Evolutionary conservation across 2,329 filamentous ascomycete genomes (phyloP).

Genomic region (Grosmannia huntii): DNA sequence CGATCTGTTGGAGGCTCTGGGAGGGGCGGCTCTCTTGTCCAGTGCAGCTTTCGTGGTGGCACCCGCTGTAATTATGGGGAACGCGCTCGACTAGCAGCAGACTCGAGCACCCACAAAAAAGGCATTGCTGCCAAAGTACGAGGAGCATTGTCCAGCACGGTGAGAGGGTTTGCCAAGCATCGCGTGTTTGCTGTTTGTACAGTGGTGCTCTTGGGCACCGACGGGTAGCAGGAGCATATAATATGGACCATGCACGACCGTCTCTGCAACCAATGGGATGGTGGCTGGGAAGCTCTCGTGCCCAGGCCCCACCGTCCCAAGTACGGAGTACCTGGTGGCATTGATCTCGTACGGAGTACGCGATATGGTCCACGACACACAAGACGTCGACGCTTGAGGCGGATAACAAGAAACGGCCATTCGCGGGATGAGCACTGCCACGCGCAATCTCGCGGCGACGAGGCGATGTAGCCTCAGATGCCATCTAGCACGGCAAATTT

Average conservation of each 20-base stretch:
- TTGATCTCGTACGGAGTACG: not conserved
- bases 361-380: not conserved
- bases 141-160: not conserved
- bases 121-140: not conserved
- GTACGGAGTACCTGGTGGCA: not conserved
- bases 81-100: not conserved
- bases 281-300: not conserved
- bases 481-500: not conserved
- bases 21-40: not conserved
- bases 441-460: not conserved
- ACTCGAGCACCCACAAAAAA: not conserved
- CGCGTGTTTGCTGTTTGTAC: too few relatives aligned
- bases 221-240: too few relatives aligned
- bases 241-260: not conserved
- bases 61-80: constrained; percentile 1
- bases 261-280: not conserved
- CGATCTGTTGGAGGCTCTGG: constrained; percentile 1
- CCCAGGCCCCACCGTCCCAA: not conserved
- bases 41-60: constrained; percentile 1
- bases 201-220: too few relatives aligned
- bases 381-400: not conserved
- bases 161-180: not conserved
- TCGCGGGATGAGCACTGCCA: not conserved
- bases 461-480: not conserved
- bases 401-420: not conserved